phyloP scores from a whole-genome alignment of 345 rosid genomes.

The Moringa oleifera region DNA sequence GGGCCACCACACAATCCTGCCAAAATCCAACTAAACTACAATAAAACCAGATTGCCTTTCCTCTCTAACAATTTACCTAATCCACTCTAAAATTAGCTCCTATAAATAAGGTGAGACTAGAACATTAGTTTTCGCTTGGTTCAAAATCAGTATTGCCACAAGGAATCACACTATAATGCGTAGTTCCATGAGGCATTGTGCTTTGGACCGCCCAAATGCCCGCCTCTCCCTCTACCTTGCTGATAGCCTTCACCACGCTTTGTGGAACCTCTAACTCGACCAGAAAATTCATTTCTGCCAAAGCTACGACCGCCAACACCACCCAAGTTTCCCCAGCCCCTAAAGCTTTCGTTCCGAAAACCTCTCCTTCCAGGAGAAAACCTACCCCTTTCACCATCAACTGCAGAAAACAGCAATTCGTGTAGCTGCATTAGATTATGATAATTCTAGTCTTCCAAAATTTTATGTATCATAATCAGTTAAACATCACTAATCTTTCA shows the following conservation, averaged over 20 bases:
- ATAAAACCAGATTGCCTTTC: constrained; percentile 1
- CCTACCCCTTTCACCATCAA: constrained; percentile 43
- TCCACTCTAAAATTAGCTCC: not conserved
- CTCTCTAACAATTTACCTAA: not conserved
- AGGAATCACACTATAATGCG: not conserved
- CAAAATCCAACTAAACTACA: constrained; percentile 1
- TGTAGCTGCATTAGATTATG: not conserved
- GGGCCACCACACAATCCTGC: constrained; percentile 2
- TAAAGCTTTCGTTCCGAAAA: constrained; percentile 43
- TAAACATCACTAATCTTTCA: constrained; percentile 15
- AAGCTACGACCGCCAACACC: constrained; percentile 29
- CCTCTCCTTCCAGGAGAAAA: constrained; percentile 46
- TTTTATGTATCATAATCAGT: constrained; percentile 13
- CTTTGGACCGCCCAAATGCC: constrained; percentile 17
- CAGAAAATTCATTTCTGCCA: constrained; percentile 30
- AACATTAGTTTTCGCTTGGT: not conserved
- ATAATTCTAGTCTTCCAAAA: not conserved
- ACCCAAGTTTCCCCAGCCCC: constrained; percentile 35
- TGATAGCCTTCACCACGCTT: constrained; percentile 24
- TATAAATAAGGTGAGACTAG: not conserved
- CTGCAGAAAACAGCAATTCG: constrained; percentile 20
- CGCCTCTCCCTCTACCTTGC: constrained; percentile 36
- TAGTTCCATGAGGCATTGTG: constrained; percentile 5
- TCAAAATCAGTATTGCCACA: constrained; percentile 5
- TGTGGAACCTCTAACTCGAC: constrained; percentile 34